Evolutionary conservation across 2,329 filamentous ascomycete species (phyloP).

Genomic region (Fusarium solani-melongenae): DNA sequence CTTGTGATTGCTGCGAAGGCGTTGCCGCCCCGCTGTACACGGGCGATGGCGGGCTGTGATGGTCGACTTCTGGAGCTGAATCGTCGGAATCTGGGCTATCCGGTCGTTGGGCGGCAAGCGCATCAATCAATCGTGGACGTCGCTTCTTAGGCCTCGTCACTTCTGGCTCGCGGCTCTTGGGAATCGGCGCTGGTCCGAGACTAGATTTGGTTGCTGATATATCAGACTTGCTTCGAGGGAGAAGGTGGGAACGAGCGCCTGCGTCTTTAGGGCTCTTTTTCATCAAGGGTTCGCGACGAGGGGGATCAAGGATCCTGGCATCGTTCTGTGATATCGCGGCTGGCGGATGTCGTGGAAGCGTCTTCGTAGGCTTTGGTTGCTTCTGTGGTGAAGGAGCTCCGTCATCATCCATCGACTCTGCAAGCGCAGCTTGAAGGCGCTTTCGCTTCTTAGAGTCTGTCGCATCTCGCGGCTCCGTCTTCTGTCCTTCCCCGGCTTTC

Average conservation of each 20-base stretch:
- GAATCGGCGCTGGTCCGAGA: not conserved
- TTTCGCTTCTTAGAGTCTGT: slow-evolving; percentile 39
- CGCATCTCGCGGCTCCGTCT: slow-evolving; percentile 23
- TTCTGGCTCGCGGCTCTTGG: slow-evolving; percentile 11
- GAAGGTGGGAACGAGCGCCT: not conserved
- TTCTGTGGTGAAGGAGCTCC: slow-evolving; percentile 2
- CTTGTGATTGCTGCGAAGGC: slow-evolving; percentile 34
- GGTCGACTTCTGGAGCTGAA: slow-evolving; percentile 27
- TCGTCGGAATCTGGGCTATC: slow-evolving; percentile 47
- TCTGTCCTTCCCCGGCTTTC: slow-evolving; percentile 8
- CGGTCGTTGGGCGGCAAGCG: slow-evolving; percentile 53
- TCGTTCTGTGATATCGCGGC: slow-evolving; percentile 4
- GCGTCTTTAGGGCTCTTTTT: slow-evolving; percentile 24
- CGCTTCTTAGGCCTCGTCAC: slow-evolving; percentile 22
- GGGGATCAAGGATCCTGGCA: not conserved
- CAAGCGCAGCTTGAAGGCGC: slow-evolving; percentile 23
- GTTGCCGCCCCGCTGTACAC: slow-evolving; percentile 29
- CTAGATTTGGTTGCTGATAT: slow-evolving; percentile 5
- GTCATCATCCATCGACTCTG: slow-evolving; percentile 16
- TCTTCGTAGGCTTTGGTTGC: slow-evolving; percentile 16
- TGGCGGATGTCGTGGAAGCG: slow-evolving; percentile 21
- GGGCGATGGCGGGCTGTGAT: slow-evolving; percentile 9
- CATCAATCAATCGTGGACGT: slow-evolving; percentile 55
- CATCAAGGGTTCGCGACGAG: not conserved
- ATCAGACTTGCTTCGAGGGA: slow-evolving; percentile 20